Base-by-base conservation (phyloP, 177 flowering plant genomes). In the Vitis hybrid region DNA sequence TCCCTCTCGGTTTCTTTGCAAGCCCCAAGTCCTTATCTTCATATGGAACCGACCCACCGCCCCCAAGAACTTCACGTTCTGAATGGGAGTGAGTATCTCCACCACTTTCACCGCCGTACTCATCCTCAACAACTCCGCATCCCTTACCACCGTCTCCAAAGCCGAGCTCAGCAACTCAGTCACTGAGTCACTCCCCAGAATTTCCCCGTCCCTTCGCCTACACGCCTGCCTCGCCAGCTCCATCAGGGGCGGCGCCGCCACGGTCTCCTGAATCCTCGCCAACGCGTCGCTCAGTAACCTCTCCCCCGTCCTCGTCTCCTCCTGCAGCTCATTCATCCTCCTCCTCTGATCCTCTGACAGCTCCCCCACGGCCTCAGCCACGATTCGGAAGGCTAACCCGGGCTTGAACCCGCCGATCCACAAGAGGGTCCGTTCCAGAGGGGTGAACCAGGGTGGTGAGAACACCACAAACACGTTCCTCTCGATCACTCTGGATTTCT, bases 361-460 rank as follows among this genome's bases (percentile, higher is more conserved):
- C 40, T 81, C 85, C 21, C 40, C 32, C 14, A 81, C 79, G 5
- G 82, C 56, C 2, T 61, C 61, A 0, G 8, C 23, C 0, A 77
- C 72, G 26, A 86, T 70, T 26, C 63, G 72, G 34, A 83, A 70
- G 0, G 74, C 70, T 2, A 85, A 56, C 0, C 79, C 78, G 2
- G 89, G 89, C 67, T 79, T 83, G 80, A 86, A 86, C 1, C 89
- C 89, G 18, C 78, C 83, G 5, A 88, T 70, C 92, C 87, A 88
- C 34, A 85, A 75, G 70, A 83, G 74, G 10, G 81, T 58, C 0
- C 64, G 71, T 75, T 88, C 92, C n/a, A 82, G 67, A 5, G 84
- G 26, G 18, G 73, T 69, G 60, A 88, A 69, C 86, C 87, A 86
- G 1, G 80, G 45, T 1, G 88, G 83, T 0, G 81, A 71, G 51